phyloP scores from a whole-genome alignment of 148 eudicot genomes.

The Vaccinium myrtillus region DNA sequence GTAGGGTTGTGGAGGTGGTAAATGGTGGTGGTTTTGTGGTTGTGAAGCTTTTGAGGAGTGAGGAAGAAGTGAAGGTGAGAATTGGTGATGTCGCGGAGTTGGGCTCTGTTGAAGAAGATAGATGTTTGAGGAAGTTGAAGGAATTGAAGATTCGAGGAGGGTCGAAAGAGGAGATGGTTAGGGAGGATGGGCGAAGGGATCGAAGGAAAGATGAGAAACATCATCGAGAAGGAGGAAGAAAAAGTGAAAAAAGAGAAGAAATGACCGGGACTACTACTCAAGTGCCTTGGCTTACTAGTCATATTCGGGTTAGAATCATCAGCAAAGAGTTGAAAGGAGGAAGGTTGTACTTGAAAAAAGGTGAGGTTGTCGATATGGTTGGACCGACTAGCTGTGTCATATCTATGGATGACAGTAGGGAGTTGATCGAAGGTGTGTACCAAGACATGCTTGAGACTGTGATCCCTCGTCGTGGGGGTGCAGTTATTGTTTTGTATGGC shows the following conservation, averaged over 20 bases:
- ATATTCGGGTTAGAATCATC: constrained; percentile 74
- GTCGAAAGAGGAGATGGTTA: constrained; percentile 22
- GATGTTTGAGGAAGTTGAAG: constrained; percentile 65
- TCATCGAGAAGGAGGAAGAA: constrained; percentile 32
- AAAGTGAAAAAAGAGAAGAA: constrained; percentile 24
- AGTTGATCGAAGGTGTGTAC: constrained; percentile 77
- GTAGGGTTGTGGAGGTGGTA: constrained; percentile 42
- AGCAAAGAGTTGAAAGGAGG: constrained; percentile 78
- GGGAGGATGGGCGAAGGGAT: constrained; percentile 20
- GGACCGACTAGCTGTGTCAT: constrained; percentile 81
- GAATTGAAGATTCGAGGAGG: constrained; percentile 43
- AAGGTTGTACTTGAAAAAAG: constrained; percentile 69
- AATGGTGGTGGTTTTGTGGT: constrained; percentile 36
- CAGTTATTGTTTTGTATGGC: constrained; percentile 69
- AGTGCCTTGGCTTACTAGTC: constrained; percentile 71
- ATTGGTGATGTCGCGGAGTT: constrained; percentile 51
- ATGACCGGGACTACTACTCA: constrained; percentile 8
- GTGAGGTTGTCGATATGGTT: constrained; percentile 79
- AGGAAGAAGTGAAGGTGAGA: constrained; percentile 48
- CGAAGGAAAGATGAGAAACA: constrained; percentile 31
- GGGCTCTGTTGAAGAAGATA: constrained; percentile 75
- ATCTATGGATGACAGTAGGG: constrained; percentile 70
- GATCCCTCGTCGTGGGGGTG: constrained; percentile 77
- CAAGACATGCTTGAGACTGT: constrained; percentile 82
- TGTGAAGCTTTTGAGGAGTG: constrained; percentile 44